Conservation (phyloP, 75 land plant species). For the Chamaecyparis obtusa region DNA sequence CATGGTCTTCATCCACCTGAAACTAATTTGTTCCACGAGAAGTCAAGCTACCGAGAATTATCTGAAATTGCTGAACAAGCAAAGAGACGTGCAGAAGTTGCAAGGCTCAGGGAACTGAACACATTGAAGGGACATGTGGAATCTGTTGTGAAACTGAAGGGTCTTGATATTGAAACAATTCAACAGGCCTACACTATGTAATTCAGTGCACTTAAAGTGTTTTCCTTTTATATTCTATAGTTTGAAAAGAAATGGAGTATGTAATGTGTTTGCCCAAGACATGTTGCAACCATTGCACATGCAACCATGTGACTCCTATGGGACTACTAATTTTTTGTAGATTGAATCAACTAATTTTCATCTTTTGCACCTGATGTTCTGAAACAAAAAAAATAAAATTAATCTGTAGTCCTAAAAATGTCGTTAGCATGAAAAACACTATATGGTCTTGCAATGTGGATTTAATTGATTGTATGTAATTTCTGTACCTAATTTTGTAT, state of each 20-base stretch:
- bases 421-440: no score
- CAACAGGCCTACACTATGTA: constrained; percentile 69
- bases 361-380: no score
- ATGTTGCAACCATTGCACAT: neutral
- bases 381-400: no score
- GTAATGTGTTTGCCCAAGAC: neutral
- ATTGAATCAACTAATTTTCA: no score
- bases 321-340: no score
- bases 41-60: constrained; percentile 62
- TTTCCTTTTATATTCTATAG: neutral
- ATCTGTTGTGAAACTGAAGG: constrained; percentile 55
- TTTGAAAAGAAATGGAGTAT: neutral
- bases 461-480: no score
- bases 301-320: no score
- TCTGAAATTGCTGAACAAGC: constrained; percentile 93
- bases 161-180: constrained; percentile 54
- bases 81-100: constrained; percentile 88
- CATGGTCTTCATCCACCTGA: constrained; percentile 85
- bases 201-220: neutral
- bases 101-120: constrained; percentile 70
- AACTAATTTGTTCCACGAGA: constrained; percentile 39
- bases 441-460: no score
- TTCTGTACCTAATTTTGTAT: no score
- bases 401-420: no score
- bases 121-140: constrained; percentile 80